Conservation (phyloP, 139 green algal genomes). For the Bryopsis sp. region DNA sequence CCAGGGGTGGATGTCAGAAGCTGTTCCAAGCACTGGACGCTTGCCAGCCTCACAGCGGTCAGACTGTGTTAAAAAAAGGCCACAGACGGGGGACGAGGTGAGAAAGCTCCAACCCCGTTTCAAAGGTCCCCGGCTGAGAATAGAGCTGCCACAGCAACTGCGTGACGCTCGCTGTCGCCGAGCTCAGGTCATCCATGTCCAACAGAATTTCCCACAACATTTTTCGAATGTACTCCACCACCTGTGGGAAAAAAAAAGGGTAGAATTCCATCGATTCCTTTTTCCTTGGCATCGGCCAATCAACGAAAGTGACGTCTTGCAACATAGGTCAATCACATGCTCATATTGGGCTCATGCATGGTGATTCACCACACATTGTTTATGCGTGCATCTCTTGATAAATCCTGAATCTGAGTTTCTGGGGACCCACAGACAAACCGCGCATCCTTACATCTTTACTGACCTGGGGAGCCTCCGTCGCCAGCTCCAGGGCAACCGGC, state of each 20-base stretch:
- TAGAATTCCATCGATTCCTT: too few relatives aligned
- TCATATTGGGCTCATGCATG: too few relatives aligned
- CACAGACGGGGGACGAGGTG: conserved; percentile 51
- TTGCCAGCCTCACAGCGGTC: conserved; percentile 53
- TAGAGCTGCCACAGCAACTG: conserved; percentile 19
- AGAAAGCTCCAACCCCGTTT: conserved; percentile 18
- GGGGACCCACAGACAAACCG: too few relatives aligned
- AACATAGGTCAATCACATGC: too few relatives aligned
- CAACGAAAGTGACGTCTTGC: too few relatives aligned
- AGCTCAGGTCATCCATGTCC: conserved; percentile 73
- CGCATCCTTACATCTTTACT: too few relatives aligned
- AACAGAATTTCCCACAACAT: conserved; percentile 69
- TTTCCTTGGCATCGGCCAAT: too few relatives aligned
- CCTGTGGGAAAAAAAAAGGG: neutral
- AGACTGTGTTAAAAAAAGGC: conserved; percentile 76
- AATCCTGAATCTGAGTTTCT: too few relatives aligned
- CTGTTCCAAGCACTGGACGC: conserved; percentile 45
- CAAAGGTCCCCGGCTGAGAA: neutral
- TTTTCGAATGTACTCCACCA: conserved; percentile 23
- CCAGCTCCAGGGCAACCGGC: conserved; percentile 52
- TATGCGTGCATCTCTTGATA: too few relatives aligned
- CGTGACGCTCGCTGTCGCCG: conserved; percentile 37
- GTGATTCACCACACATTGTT: too few relatives aligned
- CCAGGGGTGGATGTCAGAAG: conserved; percentile 37
- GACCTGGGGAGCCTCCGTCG: neutral